Conservation (phyloP, 2,329 filamentous ascomycete genomes). For the Bipolaris victoriae region DNA sequence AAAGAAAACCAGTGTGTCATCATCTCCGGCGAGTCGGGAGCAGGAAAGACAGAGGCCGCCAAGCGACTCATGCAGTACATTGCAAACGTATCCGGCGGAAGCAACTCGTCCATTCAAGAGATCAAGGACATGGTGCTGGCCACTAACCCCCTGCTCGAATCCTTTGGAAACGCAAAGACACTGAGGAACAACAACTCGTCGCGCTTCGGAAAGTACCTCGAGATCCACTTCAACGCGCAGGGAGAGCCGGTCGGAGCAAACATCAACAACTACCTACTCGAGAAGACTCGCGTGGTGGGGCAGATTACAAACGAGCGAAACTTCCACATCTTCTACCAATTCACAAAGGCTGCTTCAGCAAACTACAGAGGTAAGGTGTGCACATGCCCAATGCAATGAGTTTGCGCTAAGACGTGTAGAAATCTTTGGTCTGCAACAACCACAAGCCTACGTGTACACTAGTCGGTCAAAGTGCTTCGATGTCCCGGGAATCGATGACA, state of each 20-base stretch:
- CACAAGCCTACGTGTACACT: constrained; percentile 91
- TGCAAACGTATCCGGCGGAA: constrained; percentile 89
- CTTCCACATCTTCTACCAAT: constrained; percentile 99
- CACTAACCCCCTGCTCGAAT: constrained; percentile 95
- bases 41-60: constrained; percentile 96
- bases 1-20: constrained; percentile 99
- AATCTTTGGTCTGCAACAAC: constrained; percentile 87
- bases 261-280: constrained; percentile 96
- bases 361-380: constrained; percentile 69
- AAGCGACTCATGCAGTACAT: constrained; percentile 99
- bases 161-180: constrained; percentile 98
- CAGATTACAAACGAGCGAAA: constrained; percentile 96
- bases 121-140: constrained; percentile 99
- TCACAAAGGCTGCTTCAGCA: constrained; percentile 90
- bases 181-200: constrained; percentile 98
- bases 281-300: constrained; percentile 93
- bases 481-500: constrained; percentile 91
- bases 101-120: constrained; percentile 85
- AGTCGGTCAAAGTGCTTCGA: constrained; percentile 94
- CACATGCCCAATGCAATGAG: not conserved
- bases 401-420: constrained; percentile 53
- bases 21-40: constrained; percentile 97
- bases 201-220: constrained; percentile 96
- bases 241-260: constrained; percentile 95
- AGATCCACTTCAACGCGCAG: constrained; percentile 90